Base-by-base conservation (phyloP, 495 filamentous ascomycete species). In the Talaromyces thailandensis region DNA sequence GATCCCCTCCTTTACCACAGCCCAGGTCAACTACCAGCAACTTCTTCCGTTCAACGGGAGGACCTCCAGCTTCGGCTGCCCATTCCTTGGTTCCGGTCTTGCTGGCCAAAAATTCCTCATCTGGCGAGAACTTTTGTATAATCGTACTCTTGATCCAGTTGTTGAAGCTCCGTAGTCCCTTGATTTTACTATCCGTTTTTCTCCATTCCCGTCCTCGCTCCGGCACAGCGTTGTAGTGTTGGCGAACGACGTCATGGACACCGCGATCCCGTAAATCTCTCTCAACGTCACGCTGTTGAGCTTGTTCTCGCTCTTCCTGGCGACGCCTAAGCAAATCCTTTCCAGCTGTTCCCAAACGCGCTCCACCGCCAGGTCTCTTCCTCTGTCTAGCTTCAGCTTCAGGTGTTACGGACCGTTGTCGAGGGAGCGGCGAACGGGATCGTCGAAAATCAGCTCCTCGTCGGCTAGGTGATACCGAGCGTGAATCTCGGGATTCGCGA, bases 81-180 rank as follows among this genome's bases (percentile, higher is more conserved):
- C 75, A 82, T 11, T 79, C 75, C 63, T 76, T 77, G 25, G 67
- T 70, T 59, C 72, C 74, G 37, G 68, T 65, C 48, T 68, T 67
- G 28, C 66, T 68, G 25, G 83, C 73, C 29, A 79, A 69, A 64
- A 81, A 86, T 50, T 88, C 84, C 71, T 96, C 92, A 57, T 87
- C 86, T 0, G 91, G 92, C 2, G 91, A 91, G 74, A 96, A 98
- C 70, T 96, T 98, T 70, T 97, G 92, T 65, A 98, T 97, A 62
- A 96, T 82, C 14, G 88, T 91, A 72, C 90, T 95, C 80, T 98
- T 98, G 72, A 98, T 83, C 94, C 94, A 98, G 71, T 98, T 98
- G 75, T 98, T 98, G 79, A 95, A 96, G 66, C 86, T 90, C 21
- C 94, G 86, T 58, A 98, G 77, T 0, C 94, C 94, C 74, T 94